Evolutionary conservation across 2,329 filamentous ascomycete genomes (phyloP).

Genomic region (Cercospora sp.): DNA sequence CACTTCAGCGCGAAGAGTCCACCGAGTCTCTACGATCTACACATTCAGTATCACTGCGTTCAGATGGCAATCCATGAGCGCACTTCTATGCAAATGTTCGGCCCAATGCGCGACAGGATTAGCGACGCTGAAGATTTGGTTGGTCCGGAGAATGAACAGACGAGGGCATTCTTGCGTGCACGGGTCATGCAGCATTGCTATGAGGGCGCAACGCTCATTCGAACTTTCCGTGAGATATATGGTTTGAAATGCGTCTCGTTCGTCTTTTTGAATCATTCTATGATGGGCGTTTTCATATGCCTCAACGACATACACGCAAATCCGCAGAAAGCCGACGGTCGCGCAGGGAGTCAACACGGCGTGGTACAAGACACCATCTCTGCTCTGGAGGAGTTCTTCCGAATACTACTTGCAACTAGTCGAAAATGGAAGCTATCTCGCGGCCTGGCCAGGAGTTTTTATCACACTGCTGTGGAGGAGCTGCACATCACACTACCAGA

Average conservation of each 20-base stretch:
- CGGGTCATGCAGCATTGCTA: conserved; percentile 5
- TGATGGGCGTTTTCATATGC: conserved; percentile 12
- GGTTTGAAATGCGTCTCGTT: conserved; percentile 12
- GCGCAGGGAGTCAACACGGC: background rate
- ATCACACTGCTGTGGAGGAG: conserved; percentile 9
- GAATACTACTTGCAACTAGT: conserved; percentile 9
- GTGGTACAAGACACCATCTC: conserved; percentile 2
- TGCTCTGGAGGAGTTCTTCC: conserved; percentile 15
- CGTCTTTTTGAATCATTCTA: conserved; percentile 11
- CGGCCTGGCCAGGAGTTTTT: background rate
- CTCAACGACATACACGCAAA: conserved; percentile 10
- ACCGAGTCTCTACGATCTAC: conserved; percentile 11
- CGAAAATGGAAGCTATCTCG: conserved; percentile 9
- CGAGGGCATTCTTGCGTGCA: background rate
- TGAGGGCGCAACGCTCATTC: conserved; percentile 7
- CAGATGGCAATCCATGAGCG: conserved; percentile 14
- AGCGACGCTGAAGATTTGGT: background rate
- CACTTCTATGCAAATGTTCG: conserved; percentile 9
- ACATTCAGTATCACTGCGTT: conserved; percentile 10
- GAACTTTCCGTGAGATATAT: conserved; percentile 9
- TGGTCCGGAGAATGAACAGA: background rate
- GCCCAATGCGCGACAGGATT: background rate
- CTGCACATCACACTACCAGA: background rate
- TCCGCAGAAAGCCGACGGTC: background rate
- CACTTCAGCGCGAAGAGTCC: background rate